Evolutionary conservation across 441 rosid genomes (phyloP).

Genomic region (Populus hybrid): DNA sequence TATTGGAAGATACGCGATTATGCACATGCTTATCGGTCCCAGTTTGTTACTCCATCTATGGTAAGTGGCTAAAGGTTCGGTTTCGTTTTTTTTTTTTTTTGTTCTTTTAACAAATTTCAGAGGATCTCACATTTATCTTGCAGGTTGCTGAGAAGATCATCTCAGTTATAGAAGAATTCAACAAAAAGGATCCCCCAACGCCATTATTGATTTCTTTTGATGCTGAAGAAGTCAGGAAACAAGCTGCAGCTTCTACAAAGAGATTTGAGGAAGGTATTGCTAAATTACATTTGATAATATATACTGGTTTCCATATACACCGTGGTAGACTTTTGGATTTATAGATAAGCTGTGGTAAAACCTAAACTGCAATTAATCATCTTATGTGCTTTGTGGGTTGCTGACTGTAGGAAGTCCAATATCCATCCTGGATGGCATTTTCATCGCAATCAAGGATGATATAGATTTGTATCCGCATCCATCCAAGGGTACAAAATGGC

Average conservation of each 20-base stretch:
- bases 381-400: conserved; percentile 10
- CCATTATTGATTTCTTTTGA: conserved; percentile 65
- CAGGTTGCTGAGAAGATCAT: conserved; percentile 70
- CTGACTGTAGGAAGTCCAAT: conserved; percentile 61
- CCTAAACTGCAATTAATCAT: neutral
- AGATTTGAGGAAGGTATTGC: conserved; percentile 75
- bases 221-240: conserved; percentile 58
- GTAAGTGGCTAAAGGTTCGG: conserved; percentile 34
- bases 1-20: conserved; percentile 93
- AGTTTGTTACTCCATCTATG: conserved; percentile 62
- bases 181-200: conserved; percentile 52
- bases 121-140: conserved; percentile 17
- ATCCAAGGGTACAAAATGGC: conserved; percentile 49
- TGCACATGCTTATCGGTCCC: conserved; percentile 73
- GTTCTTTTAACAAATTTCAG: neutral
- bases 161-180: conserved; percentile 50
- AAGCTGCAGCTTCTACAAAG: conserved; percentile 77
- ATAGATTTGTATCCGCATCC: conserved; percentile 78
- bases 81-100: neutral
- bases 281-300: conserved; percentile 4
- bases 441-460: conserved; percentile 87
- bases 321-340: neutral
- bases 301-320: neutral
- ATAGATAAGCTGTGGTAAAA: neutral
- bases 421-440: conserved; percentile 80